Conservation (phyloP, 345 rosid species). For the Cochlearia excelsa region DNA sequence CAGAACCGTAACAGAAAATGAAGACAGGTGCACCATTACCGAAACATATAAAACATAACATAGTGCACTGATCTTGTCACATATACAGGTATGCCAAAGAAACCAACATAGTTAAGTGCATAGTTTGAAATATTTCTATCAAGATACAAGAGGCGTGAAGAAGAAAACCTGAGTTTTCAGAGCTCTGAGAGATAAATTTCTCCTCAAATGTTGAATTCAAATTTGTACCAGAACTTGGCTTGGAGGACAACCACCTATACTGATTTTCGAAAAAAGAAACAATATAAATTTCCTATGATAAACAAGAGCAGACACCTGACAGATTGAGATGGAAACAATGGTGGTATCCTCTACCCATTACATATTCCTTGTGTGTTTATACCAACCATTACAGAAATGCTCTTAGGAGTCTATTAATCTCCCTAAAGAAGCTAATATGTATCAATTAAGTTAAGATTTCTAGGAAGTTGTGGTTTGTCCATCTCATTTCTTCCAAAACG, state of each 20-base stretch:
- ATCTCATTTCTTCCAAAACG: slow-evolving; percentile 20
- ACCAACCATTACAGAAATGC: not conserved
- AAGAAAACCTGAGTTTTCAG: slow-evolving; percentile 85
- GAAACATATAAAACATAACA: slow-evolving; percentile 9
- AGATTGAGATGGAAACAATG: slow-evolving; percentile 12
- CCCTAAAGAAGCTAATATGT: slow-evolving; percentile 12
- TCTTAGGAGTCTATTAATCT: slow-evolving; percentile 2
- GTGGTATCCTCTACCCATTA: slow-evolving; percentile 18
- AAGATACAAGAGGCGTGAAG: slow-evolving; percentile 6
- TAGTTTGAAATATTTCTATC: not conserved
- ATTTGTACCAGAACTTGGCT: slow-evolving; percentile 56
- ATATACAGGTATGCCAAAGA: not conserved
- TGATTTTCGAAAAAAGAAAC: slow-evolving; percentile 43
- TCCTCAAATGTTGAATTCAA: slow-evolving; percentile 86
- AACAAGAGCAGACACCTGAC: slow-evolving; percentile 7
- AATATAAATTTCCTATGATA: slow-evolving; percentile 10
- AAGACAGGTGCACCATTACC: slow-evolving; percentile 1
- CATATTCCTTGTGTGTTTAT: slow-evolving; percentile 12
- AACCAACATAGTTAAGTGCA: not conserved
- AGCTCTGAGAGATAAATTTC: slow-evolving; percentile 89
- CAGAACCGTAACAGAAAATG: slow-evolving; percentile 4
- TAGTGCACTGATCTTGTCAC: slow-evolving; percentile 13
- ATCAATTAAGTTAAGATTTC: slow-evolving; percentile 9
- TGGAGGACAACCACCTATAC: slow-evolving; percentile 99
- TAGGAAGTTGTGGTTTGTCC: slow-evolving; percentile 2